phyloP scores from a whole-genome alignment of 345 rosid species.

The Xanthoceras sorbifolium region DNA sequence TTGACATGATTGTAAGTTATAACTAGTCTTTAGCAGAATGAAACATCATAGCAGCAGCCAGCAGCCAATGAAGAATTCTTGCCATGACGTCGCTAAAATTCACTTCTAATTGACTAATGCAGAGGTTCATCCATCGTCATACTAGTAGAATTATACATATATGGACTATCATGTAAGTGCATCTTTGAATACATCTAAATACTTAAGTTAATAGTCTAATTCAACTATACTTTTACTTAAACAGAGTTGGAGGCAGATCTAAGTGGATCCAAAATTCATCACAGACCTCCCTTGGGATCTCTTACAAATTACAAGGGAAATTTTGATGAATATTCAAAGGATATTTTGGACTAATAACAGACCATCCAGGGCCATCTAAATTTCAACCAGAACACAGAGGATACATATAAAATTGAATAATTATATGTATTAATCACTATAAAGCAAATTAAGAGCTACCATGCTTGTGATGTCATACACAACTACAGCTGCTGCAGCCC shows the following conservation, averaged over 20 bases:
- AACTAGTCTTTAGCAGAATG: background rate
- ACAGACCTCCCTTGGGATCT: background rate
- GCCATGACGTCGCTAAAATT: background rate
- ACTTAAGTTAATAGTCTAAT: too few species aligned
- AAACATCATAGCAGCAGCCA: background rate
- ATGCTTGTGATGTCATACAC: constrained; percentile 67
- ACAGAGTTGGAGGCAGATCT: background rate
- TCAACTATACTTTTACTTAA: background rate
- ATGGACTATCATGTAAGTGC: too few species aligned
- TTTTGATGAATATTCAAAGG: background rate
- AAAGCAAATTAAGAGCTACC: constrained; percentile 30
- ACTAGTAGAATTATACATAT: background rate
- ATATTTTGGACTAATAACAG: background rate
- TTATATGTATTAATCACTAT: background rate
- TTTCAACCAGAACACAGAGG: too few species aligned
- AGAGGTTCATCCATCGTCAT: background rate
- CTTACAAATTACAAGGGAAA: too few species aligned
- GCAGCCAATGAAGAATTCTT: background rate
- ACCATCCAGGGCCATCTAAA: background rate
- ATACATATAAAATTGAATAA: background rate
- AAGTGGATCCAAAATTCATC: background rate
- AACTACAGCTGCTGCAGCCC: constrained; percentile 69
- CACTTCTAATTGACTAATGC: background rate
- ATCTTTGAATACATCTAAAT: too few species aligned
- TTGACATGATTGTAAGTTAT: background rate